Evolutionary conservation across 2,329 filamentous ascomycete species (phyloP).

Genomic region (Aaosphaeria arxii): DNA sequence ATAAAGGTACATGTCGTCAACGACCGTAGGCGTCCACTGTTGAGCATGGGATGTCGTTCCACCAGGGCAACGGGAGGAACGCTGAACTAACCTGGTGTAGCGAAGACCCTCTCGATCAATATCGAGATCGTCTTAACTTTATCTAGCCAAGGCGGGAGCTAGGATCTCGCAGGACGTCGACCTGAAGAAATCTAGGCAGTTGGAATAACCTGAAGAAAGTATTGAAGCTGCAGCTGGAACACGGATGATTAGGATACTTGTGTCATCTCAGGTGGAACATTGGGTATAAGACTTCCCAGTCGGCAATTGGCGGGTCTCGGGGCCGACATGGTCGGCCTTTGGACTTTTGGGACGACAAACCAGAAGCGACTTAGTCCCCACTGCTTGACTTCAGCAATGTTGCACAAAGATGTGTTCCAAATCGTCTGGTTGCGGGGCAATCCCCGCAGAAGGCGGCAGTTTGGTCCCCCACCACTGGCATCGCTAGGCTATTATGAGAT

Average conservation of each 20-base stretch:
- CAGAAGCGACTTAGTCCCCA: too few species aligned
- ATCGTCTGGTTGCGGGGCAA: constrained; percentile 3
- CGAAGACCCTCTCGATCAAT: neutral
- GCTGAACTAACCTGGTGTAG: constrained; percentile 4
- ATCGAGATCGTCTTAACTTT: constrained; percentile 20
- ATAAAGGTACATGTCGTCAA: constrained; percentile 21
- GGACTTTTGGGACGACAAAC: too few species aligned
- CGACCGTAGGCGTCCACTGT: constrained; percentile 8
- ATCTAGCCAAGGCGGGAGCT: constrained; percentile 33
- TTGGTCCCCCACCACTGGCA: neutral
- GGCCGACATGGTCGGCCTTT: too few species aligned
- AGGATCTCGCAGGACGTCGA: constrained; percentile 27
- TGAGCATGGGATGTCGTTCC: neutral
- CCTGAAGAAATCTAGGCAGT: neutral
- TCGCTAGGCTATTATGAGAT: too few species aligned
- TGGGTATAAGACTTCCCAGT: too few species aligned
- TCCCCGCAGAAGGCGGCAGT: neutral
- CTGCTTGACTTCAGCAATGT: too few species aligned
- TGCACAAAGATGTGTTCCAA: too few species aligned
- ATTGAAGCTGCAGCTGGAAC: too few species aligned
- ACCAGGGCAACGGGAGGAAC: neutral
- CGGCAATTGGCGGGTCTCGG: too few species aligned
- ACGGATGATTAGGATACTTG: too few species aligned
- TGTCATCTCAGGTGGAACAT: too few species aligned
- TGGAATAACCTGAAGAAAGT: neutral